phyloP scores from a whole-genome alignment of 768 basidiomycete genomes.

The Psilocybe cubensis region DNA sequence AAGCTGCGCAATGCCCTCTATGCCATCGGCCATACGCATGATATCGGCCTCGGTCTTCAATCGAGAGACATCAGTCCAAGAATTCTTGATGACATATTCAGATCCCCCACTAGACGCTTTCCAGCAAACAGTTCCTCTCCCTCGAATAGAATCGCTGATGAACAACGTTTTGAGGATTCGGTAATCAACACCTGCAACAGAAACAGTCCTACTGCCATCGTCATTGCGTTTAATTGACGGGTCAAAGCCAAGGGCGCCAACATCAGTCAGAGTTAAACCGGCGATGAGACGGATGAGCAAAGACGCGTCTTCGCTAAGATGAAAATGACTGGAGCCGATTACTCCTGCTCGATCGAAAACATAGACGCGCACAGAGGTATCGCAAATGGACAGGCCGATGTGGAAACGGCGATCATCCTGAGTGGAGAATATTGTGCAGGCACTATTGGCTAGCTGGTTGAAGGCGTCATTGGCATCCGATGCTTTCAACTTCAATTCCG shows the following conservation, averaged over 20 bases:
- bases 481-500: not conserved
- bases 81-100: constrained; percentile 6
- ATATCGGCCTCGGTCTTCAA: constrained; percentile 1
- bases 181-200: not conserved
- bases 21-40: not conserved
- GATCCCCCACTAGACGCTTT: not conserved
- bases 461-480: not conserved
- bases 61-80: not conserved
- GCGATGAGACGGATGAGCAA: constrained; percentile 1
- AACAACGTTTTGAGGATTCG: not conserved
- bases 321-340: not conserved
- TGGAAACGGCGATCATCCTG: constrained; percentile 4
- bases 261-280: constrained; percentile 1
- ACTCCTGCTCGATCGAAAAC: constrained; percentile 7
- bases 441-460: not conserved
- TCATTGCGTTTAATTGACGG: not conserved
- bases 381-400: constrained; percentile 2
- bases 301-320: not conserved
- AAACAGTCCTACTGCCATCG: not conserved
- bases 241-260: not conserved
- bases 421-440: not conserved
- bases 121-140: constrained; percentile 2
- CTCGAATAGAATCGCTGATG: not conserved
- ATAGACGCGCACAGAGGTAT: not conserved
- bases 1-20: constrained; percentile 4